A percentile compares a stretch with the other conserved stretches of the same genome.
Conservation (phyloP, 305 asterid genomes). For the Petunia hybrid region DNA sequence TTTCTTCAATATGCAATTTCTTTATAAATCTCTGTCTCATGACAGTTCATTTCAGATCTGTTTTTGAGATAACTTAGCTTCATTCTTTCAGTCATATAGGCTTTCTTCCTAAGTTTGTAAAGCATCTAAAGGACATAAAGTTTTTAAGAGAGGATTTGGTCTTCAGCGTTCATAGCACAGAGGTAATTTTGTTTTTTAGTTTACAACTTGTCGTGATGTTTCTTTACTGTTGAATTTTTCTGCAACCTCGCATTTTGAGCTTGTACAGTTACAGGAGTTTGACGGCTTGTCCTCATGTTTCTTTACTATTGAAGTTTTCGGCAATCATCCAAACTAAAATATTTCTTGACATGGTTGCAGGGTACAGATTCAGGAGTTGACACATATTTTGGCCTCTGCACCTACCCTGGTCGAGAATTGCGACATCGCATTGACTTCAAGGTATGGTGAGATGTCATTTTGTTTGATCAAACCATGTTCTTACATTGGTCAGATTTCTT, state of each 20-base stretch:
- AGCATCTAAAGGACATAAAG: conserved; percentile 68
- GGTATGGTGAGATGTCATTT: conserved; percentile 47
- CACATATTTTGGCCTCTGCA: conserved; percentile 95
- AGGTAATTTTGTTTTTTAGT: conserved; percentile 53
- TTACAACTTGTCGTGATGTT: not conserved
- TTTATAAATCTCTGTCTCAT: not conserved
- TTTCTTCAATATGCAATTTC: not conserved
- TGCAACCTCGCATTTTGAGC: conserved; percentile 2
- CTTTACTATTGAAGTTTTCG: not conserved
- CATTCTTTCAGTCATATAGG: conserved; percentile 74
- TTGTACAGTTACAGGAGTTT: not conserved
- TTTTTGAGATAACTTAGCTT: conserved; percentile 28
- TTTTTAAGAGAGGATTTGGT: conserved; percentile 88
- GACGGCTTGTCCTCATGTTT: no score
- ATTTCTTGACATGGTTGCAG: conserved; percentile 44
- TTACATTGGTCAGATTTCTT: conserved; percentile 7
- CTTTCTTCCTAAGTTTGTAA: conserved; percentile 80
- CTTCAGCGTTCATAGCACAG: conserved; percentile 87
- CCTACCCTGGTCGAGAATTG: conserved; percentile 82
- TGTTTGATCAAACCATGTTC: not conserved
- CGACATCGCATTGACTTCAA: conserved; percentile 92
- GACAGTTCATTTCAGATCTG: conserved; percentile 21
- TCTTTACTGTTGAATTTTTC: not conserved
- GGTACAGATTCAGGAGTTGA: conserved; percentile 92
- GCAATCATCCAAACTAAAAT: not conserved